Evolutionary conservation across 2,329 filamentous ascomycete genomes (phyloP).

Genomic region (Neocatenulostroma microsporum): DNA sequence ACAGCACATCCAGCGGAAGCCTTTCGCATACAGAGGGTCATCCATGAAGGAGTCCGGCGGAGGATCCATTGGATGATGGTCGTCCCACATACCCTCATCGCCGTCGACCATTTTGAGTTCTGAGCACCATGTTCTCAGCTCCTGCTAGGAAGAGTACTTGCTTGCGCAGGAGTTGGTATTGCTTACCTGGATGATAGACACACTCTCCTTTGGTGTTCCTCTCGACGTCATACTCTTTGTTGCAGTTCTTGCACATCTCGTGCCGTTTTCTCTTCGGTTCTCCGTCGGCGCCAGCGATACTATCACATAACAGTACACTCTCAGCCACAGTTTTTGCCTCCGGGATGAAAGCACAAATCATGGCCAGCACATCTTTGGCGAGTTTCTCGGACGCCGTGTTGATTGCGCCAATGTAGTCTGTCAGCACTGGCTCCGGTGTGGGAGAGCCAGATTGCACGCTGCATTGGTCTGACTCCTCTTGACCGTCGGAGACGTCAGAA

Average conservation of each 20-base stretch:
- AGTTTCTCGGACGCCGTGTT: too few relatives aligned
- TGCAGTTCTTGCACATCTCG: background rate
- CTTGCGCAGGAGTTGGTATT: too few relatives aligned
- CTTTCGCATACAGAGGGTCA: background rate
- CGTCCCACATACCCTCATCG: background rate
- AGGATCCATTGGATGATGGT: background rate
- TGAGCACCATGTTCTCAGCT: background rate
- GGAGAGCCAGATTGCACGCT: too few relatives aligned
- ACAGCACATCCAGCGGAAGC: slow-evolving; percentile 1
- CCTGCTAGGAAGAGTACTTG: background rate
- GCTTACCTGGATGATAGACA: slow-evolving; percentile 1
- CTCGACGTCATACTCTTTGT: background rate
- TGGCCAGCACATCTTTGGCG: too few relatives aligned
- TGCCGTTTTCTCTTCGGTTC: background rate
- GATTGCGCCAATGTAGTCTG: too few relatives aligned
- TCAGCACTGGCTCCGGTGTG: too few relatives aligned
- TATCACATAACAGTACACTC: too few relatives aligned
- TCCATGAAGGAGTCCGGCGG: background rate
- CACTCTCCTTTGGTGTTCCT: background rate
- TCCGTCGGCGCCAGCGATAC: too few relatives aligned
- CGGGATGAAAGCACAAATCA: too few relatives aligned
- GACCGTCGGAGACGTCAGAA: too few relatives aligned
- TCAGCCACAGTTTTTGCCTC: too few relatives aligned
- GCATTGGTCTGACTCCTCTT: too few relatives aligned
- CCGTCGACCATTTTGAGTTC: background rate